Evolutionary conservation across 1,139 yeast genomes (phyloP).

Genomic region (Protomyces macrosporus): DNA sequence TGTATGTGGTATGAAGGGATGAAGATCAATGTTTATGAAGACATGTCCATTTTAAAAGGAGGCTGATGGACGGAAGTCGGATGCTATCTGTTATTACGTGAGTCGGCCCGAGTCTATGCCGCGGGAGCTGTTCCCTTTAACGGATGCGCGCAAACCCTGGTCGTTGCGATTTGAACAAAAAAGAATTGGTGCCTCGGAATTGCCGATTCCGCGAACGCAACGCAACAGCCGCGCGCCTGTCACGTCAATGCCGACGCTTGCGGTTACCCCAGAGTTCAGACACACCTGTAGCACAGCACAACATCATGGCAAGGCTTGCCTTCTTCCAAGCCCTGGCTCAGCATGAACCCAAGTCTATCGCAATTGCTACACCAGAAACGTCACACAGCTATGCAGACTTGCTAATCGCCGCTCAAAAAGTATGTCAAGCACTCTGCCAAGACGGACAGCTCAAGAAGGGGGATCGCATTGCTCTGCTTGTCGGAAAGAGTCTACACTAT

Average conservation of each 20-base stretch:
- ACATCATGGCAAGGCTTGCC: not conserved
- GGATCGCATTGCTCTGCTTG: slow-evolving; percentile 20
- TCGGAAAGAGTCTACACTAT: slow-evolving; percentile 19
- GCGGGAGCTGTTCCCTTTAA: too few species aligned
- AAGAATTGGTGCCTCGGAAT: not conserved
- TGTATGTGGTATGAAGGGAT: not conserved
- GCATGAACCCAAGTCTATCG: not conserved
- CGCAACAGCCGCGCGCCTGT: too few species aligned
- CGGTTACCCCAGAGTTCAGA: not conserved
- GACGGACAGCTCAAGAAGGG: not conserved
- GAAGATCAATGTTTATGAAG: too few species aligned
- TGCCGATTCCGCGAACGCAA: not conserved
- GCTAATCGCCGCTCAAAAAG: not conserved
- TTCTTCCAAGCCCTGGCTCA: not conserved
- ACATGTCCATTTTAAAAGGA: too few species aligned
- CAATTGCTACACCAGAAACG: not conserved
- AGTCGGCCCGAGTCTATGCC: too few species aligned
- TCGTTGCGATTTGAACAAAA: too few species aligned
- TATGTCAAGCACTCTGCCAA: not conserved
- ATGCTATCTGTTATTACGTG: too few species aligned
- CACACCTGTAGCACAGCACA: not conserved
- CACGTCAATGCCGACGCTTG: not conserved
- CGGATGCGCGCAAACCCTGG: too few species aligned
- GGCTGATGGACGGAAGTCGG: too few species aligned
- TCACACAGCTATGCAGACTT: not conserved